Base-by-base conservation (phyloP, 2,329 filamentous ascomycete species). In the Pseudopyricularia javanii region DNA sequence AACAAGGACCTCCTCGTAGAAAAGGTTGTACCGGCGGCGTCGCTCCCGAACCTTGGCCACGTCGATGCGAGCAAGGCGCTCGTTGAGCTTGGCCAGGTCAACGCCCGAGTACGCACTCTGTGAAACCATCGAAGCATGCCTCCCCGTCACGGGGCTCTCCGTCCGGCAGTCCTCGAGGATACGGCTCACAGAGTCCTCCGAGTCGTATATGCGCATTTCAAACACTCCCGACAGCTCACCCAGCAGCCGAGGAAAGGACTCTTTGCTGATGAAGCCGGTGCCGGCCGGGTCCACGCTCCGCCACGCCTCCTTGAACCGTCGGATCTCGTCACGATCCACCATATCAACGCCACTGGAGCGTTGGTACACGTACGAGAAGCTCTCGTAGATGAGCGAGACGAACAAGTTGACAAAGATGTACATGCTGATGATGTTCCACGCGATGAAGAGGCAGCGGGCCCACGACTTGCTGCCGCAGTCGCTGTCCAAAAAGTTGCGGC, bases 391-490 rank as follows among this genome's bases (percentile, higher is more conserved):
- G 66, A 98, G 82, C 49, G 93, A 98, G 55, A 98, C 91, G 67
- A 98, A 98, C 64, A 98, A 73, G 63, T 91, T 96, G 64, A 97
- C 91, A 63, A 98, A 98, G 62, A 98, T 95, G 70, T 98, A 98
- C 93, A 98, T 98, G 86, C 91, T 97, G 68, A 98, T 79, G 62
- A 98, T 91, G 72, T 98, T 98, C 93, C 93, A 98, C 4, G 86
- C 82, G 54, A 97, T 90, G 72, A 98, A 98, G 9, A 98, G 74
- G 33, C 83, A 81, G 51, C 90, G 79, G 7, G 93, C 90, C 90
- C 93, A 98, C 37, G 82, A 79, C 50, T 83, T 79, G 69, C 91
- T 95, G 54, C 93, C 93, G 63, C 93, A 98, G 68, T 98, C 94
- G 61, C 89, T 93, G 43, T 87, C 73, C 62, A 90, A 91, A 67